Evolutionary conservation across 305 asterid genomes (phyloP).

Genomic region (Fraxinus sp.): DNA sequence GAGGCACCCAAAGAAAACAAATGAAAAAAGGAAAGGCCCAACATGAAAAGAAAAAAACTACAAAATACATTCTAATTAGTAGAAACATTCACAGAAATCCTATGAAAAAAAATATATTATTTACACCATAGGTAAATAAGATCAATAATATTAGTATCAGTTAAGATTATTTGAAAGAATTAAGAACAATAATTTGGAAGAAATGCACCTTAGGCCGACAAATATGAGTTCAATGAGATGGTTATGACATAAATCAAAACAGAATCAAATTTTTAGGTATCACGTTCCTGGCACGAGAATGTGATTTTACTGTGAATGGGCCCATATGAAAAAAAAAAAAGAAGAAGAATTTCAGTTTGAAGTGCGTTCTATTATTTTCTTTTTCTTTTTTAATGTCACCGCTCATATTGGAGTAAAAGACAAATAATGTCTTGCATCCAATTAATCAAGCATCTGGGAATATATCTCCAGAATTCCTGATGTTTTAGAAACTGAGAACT

Average conservation of each 20-base stretch:
- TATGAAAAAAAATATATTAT: neutral
- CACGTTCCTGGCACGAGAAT: neutral
- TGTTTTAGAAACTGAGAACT: neutral
- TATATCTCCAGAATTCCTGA: neutral
- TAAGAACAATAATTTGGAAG: neutral
- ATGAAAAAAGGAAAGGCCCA: neutral
- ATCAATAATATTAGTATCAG: neutral
- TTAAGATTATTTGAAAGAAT: neutral
- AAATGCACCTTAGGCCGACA: neutral
- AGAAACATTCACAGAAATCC: neutral
- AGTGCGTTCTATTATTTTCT: neutral
- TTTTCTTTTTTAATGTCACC: neutral
- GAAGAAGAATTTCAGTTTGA: neutral
- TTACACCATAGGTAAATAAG: neutral
- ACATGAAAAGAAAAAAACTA: slow-evolving; percentile 5
- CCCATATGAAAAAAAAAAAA: neutral
- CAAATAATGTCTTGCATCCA: neutral
- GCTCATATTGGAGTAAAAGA: slow-evolving; percentile 2
- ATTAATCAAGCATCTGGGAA: neutral
- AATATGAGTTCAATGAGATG: neutral
- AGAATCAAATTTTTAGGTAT: neutral
- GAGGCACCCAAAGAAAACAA: neutral
- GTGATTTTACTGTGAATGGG: neutral
- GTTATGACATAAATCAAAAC: neutral
- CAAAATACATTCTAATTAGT: neutral